These are phyloP conservation scores for Aristolochia fimbriata DNA, from an alignment of 164 flowering plant species.

Conservation along the genomic window DNA sequence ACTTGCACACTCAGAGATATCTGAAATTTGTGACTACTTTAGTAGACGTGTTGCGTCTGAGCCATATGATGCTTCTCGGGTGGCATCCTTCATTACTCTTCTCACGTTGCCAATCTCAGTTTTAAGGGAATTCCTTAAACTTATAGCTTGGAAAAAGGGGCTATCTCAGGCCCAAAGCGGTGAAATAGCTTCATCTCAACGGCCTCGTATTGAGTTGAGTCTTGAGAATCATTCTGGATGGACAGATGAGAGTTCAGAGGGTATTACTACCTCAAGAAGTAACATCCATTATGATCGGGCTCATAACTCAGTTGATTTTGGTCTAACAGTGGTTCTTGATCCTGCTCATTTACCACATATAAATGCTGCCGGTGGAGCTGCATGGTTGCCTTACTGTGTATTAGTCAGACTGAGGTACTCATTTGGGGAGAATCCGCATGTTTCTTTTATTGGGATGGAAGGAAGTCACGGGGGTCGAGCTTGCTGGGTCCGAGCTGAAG, in stretches of 20 bases:
- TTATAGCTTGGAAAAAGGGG: slow-evolving; percentile 97
- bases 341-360: slow-evolving; percentile 78
- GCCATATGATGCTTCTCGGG: slow-evolving; percentile 98
- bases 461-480: slow-evolving; percentile 97
- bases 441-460: slow-evolving; percentile 79
- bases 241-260: slow-evolving; percentile 37
- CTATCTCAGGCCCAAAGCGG: slow-evolving; percentile 70
- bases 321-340: slow-evolving; percentile 86
- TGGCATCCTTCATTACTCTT: slow-evolving; percentile 97
- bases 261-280: slow-evolving; percentile 54
- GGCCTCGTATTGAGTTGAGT: slow-evolving; percentile 80
- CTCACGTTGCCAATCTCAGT: slow-evolving; percentile 91
- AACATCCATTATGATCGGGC: slow-evolving; percentile 83
- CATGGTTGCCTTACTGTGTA: slow-evolving; percentile 97
- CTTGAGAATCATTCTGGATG: slow-evolving; percentile 80
- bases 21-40: slow-evolving; percentile 94
- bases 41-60: slow-evolving; percentile 98
- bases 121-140: slow-evolving; percentile 82
- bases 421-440: slow-evolving; percentile 64
- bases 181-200: slow-evolving; percentile 64
- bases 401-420: slow-evolving; percentile 82
- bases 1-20: slow-evolving; percentile 66
- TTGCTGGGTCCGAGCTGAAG: slow-evolving; percentile 72
- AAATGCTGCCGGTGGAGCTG: slow-evolving; percentile 97
- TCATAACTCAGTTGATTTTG: slow-evolving; percentile 82